Conservation (phyloP, 1,284 basidiomycete species). For the Mycena sp. region DNA sequence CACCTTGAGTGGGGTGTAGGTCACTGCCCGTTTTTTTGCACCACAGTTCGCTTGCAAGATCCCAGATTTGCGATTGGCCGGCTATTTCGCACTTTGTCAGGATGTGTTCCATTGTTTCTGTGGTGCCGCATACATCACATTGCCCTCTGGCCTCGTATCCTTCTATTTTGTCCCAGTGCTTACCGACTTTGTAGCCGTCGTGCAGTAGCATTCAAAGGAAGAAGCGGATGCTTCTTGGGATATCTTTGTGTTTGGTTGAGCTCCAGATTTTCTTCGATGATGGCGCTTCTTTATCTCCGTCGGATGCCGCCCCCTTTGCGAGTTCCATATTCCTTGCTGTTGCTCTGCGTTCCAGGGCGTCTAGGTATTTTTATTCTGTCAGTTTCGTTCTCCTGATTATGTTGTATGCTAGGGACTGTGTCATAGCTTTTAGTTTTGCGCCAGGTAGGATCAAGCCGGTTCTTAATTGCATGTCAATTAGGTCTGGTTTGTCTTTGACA, state of each 20-base stretch:
- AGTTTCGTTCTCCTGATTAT: too few species aligned
- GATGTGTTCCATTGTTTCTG: not conserved
- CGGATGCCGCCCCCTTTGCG: not conserved
- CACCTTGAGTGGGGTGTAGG: not conserved
- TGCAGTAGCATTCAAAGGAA: constrained; percentile 10
- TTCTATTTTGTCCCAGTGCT: not conserved
- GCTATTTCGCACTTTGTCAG: too few species aligned
- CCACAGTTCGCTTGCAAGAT: not conserved
- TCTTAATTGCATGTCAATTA: too few species aligned
- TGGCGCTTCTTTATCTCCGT: not conserved
- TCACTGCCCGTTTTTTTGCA: too few species aligned
- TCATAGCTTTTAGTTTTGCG: too few species aligned
- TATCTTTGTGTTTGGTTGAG: not conserved
- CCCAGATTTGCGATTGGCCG: too few species aligned
- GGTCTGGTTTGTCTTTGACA: too few species aligned
- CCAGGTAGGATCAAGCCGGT: too few species aligned
- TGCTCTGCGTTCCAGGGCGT: too few species aligned
- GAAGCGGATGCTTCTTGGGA: constrained; percentile 8
- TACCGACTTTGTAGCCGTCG: not conserved
- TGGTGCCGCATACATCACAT: not conserved
- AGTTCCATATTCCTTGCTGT: too few species aligned
- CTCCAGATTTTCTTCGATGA: not conserved
- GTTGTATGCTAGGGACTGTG: too few species aligned
- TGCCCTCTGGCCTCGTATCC: not conserved
- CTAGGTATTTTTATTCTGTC: too few species aligned